Evolutionary conservation across 495 filamentous ascomycete species (phyloP).

Genomic region (Apiosordaria backusii): DNA sequence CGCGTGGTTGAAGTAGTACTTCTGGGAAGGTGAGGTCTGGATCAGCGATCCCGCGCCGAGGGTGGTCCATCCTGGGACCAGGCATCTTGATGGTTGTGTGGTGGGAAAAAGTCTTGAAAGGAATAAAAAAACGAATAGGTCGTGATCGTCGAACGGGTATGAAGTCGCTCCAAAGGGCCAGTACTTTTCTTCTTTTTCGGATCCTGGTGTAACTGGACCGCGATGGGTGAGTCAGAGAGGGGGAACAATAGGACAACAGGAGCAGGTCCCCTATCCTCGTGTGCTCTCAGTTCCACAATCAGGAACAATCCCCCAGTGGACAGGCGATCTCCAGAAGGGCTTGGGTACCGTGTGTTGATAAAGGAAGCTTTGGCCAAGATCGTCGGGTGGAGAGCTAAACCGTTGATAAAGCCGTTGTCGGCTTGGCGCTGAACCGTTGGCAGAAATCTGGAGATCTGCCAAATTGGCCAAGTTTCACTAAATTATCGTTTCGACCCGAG

Average conservation of each 20-base stretch:
- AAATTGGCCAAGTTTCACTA: conserved; percentile 4
- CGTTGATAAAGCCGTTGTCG: background rate
- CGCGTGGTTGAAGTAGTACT: conserved; percentile 15
- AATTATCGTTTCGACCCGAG: too few species aligned
- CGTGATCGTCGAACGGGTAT: background rate
- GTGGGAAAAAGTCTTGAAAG: background rate
- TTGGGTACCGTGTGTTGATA: background rate
- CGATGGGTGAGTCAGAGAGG: background rate
- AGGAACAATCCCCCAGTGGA: background rate
- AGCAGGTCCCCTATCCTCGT: background rate
- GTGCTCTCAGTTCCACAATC: background rate
- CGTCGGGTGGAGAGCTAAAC: background rate
- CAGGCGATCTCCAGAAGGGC: background rate
- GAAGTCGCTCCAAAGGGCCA: conserved; percentile 23
- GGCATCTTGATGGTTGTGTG: background rate
- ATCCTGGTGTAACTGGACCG: background rate
- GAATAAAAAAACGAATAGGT: background rate
- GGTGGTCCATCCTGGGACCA: conserved; percentile 24
- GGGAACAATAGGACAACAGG: background rate
- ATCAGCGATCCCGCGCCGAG: conserved; percentile 24
- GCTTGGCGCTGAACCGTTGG: conserved; percentile 6
- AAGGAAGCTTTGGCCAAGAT: conserved; percentile 14
- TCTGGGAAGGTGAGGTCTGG: conserved; percentile 8
- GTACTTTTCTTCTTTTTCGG: background rate
- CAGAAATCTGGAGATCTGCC: conserved; percentile 5